Evolutionary conservation across 2,329 filamentous ascomycete genomes (phyloP).

Genomic region (Sphaceloma murrayae): DNA sequence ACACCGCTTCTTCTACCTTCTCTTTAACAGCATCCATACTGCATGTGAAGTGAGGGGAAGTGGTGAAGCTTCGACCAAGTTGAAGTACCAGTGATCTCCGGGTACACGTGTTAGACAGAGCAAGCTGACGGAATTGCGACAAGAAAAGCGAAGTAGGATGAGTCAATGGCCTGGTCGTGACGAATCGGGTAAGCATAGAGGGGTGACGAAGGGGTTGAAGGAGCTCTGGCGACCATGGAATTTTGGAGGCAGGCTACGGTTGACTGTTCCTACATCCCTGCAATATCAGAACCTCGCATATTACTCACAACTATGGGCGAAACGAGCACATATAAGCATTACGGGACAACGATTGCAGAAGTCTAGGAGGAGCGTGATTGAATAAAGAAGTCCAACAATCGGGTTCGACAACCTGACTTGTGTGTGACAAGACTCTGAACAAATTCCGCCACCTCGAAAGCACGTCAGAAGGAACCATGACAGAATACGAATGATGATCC

Average conservation of each 20-base stretch:
- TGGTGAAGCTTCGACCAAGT: conserved; percentile 2
- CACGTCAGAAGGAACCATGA: background rate
- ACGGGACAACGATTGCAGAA: no score
- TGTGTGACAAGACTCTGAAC: background rate
- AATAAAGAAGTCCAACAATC: background rate
- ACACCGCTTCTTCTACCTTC: conserved; percentile 46
- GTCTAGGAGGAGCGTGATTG: no score
- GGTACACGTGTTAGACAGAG: no score
- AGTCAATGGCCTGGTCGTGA: conserved; percentile 10
- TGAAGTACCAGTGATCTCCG: background rate
- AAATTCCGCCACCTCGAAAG: background rate
- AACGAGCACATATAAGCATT: no score
- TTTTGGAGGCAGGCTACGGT: no score
- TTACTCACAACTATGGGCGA: no score
- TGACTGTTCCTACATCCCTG: no score
- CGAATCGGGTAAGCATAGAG: conserved; percentile 12
- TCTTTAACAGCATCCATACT: conserved; percentile 22
- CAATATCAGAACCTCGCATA: no score
- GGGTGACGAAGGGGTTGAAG: conserved; percentile 2
- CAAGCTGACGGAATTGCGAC: background rate
- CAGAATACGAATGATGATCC: background rate
- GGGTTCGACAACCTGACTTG: no score
- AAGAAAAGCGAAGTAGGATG: background rate
- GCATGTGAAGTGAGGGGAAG: conserved; percentile 8
- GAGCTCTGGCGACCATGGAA: no score